phyloP scores from a whole-genome alignment of 139 green algal species.

The Coelastrella sp. region DNA sequence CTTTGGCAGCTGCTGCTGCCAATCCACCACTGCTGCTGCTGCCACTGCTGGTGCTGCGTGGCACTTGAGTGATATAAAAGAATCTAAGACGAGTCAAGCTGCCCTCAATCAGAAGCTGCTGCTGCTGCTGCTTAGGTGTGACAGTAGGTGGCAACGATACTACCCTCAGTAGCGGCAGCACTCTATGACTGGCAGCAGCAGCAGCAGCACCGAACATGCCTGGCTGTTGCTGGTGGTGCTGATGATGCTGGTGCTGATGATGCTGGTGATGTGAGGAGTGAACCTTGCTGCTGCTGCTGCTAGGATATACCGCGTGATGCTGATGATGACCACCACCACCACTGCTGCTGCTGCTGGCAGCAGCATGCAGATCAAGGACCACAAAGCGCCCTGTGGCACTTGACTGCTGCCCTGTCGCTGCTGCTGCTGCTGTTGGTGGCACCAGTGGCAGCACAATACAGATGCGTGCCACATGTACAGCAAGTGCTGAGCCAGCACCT shows the following conservation, averaged over 20 bases:
- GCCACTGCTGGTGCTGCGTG: slow-evolving; percentile 13
- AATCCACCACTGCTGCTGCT: not conserved
- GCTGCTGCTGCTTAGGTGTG: slow-evolving; percentile 20
- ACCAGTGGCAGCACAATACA: slow-evolving; percentile 38
- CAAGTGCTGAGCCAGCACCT: not conserved
- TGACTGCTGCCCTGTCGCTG: slow-evolving; percentile 35
- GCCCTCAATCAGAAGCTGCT: not conserved
- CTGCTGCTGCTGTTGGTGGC: not conserved
- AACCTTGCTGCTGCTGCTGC: slow-evolving; percentile 22
- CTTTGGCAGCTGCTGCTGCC: slow-evolving; percentile 22
- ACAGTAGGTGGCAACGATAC: not conserved
- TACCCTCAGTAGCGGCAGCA: not conserved
- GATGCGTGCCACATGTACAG: slow-evolving; percentile 1
- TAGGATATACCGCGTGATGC: not conserved
- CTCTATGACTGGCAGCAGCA: slow-evolving; percentile 1
- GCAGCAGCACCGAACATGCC: not conserved
- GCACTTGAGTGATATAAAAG: not conserved
- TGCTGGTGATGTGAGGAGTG: not conserved
- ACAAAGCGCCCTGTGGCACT: slow-evolving; percentile 1
- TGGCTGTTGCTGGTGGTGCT: not conserved
- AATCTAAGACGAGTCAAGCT: slow-evolving; percentile 12
- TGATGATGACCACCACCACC: slow-evolving; percentile 3
- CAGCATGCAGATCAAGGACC: slow-evolving; percentile 21
- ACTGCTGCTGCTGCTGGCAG: slow-evolving; percentile 32
- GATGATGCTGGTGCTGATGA: not conserved